A percentile compares a stretch with the other conserved stretches of the same genome.
These are phyloP conservation scores for Trametes versicolor DNA, from an alignment of 1,284 basidiomycete species.

Conservation along the genomic window DNA sequence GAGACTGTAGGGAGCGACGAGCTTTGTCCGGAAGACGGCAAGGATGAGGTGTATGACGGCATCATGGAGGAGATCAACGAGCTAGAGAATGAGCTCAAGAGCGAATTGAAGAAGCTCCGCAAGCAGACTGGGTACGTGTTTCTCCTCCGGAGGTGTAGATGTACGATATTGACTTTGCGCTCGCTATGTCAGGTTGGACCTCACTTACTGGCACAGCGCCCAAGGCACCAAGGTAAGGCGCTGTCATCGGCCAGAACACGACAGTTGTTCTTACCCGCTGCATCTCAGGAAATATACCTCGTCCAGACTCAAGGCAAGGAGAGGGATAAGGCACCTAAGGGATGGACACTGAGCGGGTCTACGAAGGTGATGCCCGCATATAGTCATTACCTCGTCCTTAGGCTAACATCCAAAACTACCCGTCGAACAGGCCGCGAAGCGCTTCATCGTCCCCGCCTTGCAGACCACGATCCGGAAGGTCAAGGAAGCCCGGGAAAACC, in stretches of 20 bases:
- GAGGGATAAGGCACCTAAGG: slow-evolving; percentile 75
- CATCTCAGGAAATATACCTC: slow-evolving; percentile 83
- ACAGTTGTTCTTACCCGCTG: not conserved
- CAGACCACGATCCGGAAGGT: slow-evolving; percentile 77
- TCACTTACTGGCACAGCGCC: slow-evolving; percentile 87
- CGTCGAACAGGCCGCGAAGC: slow-evolving; percentile 65
- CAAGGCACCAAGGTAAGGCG: slow-evolving; percentile 76
- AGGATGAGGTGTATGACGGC: slow-evolving; percentile 85
- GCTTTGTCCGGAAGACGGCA: slow-evolving; percentile 81
- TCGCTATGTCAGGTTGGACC: slow-evolving; percentile 52
- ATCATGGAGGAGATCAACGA: slow-evolving; percentile 75
- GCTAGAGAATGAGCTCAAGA: slow-evolving; percentile 78
- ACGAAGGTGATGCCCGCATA: slow-evolving; percentile 69
- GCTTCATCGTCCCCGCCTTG: slow-evolving; percentile 83
- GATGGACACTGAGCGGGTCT: slow-evolving; percentile 86
- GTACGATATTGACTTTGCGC: not conserved
- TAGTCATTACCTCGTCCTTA: not conserved
- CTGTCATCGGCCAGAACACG: not conserved
- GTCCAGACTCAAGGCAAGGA: slow-evolving; percentile 70
- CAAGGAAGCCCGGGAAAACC: slow-evolving; percentile 93
- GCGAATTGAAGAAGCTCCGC: slow-evolving; percentile 68
- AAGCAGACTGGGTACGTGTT: slow-evolving; percentile 62
- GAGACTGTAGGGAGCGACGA: slow-evolving; percentile 65
- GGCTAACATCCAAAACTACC: too few relatives aligned
- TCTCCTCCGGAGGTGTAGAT: not conserved